Evolutionary conservation across 108 stramenopile genomes (phyloP).

Genomic region (Thalassiosira profunda): DNA sequence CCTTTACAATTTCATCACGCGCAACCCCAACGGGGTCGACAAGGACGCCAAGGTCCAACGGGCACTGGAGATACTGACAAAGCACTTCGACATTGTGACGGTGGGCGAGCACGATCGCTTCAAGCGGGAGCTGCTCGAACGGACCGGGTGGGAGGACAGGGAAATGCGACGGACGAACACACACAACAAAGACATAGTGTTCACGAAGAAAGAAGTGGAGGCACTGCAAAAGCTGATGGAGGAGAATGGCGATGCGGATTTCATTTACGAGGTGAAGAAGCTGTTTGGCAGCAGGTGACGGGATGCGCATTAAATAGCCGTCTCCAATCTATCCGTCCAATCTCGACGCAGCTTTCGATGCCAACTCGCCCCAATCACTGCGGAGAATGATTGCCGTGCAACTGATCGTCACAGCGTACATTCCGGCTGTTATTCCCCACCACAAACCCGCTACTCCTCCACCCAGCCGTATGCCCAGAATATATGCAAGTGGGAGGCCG

Average conservation of each 20-base stretch:
- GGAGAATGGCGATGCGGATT: not conserved
- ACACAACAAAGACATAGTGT: not conserved
- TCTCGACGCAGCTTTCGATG: constrained; percentile 14
- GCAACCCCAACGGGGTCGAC: constrained; percentile 5
- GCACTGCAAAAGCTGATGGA: not conserved
- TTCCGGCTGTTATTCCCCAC: constrained; percentile 32
- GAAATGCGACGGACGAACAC: not conserved
- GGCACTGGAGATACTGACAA: not conserved
- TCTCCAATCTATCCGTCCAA: not conserved
- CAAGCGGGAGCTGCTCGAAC: not conserved
- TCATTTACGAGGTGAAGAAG: not conserved
- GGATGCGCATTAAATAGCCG: too few species aligned
- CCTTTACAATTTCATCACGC: constrained; percentile 12
- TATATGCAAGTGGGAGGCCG: constrained; percentile 38
- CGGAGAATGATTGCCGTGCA: constrained; percentile 11
- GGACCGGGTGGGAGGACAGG: not conserved
- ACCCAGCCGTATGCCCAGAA: constrained; percentile 6
- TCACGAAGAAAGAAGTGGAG: constrained; percentile 2
- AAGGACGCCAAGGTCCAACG: not conserved
- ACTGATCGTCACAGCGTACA: constrained; percentile 9
- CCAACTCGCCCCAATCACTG: constrained; percentile 37
- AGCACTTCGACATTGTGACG: not conserved
- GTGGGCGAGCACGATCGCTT: not conserved
- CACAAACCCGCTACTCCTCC: constrained; percentile 36
- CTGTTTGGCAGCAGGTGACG: too few species aligned